phyloP scores from a whole-genome alignment of 257 asterid species.

The Primulina huaijiensis region DNA sequence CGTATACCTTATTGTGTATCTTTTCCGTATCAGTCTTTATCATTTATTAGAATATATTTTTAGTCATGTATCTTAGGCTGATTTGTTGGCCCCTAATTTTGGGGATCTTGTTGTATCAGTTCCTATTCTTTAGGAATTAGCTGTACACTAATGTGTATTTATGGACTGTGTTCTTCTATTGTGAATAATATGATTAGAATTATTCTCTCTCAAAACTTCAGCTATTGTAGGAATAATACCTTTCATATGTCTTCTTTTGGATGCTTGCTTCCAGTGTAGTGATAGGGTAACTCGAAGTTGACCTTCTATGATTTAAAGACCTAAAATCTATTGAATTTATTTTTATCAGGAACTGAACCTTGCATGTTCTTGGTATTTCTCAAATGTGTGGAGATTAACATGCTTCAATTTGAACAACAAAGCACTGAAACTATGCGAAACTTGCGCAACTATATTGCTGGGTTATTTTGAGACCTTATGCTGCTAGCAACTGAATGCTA shows the following conservation, averaged over 20 bases:
- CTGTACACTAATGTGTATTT: no score
- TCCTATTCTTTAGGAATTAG: no score
- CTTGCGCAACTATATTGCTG: neutral
- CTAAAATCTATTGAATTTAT: neutral
- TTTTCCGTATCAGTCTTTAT: no score
- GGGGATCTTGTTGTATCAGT: no score
- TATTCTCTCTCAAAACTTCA: no score
- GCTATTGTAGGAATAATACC: slow-evolving; percentile 15
- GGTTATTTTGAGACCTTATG: slow-evolving; percentile 9
- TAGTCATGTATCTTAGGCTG: no score
- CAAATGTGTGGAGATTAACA: neutral
- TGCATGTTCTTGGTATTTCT: slow-evolving; percentile 1
- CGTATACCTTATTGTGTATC: no score
- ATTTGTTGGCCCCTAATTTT: no score
- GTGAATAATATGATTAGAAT: no score
- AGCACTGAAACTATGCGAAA: slow-evolving; percentile 1
- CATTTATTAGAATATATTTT: no score
- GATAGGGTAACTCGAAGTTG: neutral
- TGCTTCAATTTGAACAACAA: neutral
- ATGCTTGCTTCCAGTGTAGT: neutral
- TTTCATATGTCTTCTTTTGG: slow-evolving; percentile 4
- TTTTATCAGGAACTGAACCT: slow-evolving; percentile 5
- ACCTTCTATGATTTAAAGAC: neutral
- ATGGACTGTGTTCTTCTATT: no score
- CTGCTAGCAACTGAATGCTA: slow-evolving; percentile 6